Percentiles rank a stretch among this genome's conserved stretches.
Evolutionary conservation across 805 yeast genomes (phyloP).

Genomic region (Yarrowia hollandica): DNA sequence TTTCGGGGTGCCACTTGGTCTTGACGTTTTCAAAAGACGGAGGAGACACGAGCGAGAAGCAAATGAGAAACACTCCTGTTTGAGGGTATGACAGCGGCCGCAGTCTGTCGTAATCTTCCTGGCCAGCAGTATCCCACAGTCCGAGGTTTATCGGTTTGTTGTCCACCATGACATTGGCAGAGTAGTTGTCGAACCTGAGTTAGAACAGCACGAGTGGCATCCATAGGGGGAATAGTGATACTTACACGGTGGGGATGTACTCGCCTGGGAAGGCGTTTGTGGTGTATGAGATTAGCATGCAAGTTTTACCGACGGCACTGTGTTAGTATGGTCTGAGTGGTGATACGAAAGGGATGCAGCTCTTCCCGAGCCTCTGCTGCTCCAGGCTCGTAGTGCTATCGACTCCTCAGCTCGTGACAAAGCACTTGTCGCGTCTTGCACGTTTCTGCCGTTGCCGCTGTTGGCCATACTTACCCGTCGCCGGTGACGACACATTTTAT

Average conservation of each 20-base stretch:
- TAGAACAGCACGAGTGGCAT: background rate
- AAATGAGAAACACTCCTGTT: constrained; percentile 81
- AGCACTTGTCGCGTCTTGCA: background rate
- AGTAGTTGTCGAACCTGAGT: constrained; percentile 72
- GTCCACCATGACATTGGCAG: constrained; percentile 81
- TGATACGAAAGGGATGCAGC: no score
- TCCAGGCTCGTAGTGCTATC: no score
- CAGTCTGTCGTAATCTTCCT: constrained; percentile 84
- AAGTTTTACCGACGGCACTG: constrained; percentile 90
- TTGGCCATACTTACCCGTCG: constrained; percentile 68
- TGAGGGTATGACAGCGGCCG: constrained; percentile 91
- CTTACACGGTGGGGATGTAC: constrained; percentile 81
- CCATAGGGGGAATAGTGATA: background rate
- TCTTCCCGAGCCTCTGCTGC: no score
- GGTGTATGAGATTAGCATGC: constrained; percentile 82
- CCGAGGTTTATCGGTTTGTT: constrained; percentile 82
- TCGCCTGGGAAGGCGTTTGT: constrained; percentile 92
- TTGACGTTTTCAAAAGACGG: constrained; percentile 77
- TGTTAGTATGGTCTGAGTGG: constrained; percentile 5
- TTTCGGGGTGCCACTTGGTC: constrained; percentile 84
- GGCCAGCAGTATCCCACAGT: constrained; percentile 96
- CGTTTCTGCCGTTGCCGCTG: background rate
- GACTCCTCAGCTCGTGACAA: no score
- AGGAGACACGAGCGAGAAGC: constrained; percentile 82
- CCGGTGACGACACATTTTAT: constrained; percentile 93